These are phyloP conservation scores for Coprinopsis sp. DNA, from an alignment of 768 basidiomycete genomes.

Conservation along the genomic window DNA sequence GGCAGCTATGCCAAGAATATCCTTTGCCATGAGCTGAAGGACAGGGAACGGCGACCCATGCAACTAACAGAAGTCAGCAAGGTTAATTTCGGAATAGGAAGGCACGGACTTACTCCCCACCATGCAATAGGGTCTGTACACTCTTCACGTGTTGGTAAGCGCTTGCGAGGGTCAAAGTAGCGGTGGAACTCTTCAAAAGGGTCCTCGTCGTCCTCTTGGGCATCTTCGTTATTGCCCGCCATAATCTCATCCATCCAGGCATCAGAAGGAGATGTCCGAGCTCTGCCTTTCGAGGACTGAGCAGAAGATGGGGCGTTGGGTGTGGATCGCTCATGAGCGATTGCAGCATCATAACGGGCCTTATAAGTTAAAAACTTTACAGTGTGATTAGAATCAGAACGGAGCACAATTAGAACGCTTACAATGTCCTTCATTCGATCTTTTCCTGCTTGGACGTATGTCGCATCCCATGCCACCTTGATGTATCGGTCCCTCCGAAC, in stretches of 20 bases:
- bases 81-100: background rate
- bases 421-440: background rate
- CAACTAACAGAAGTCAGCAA: background rate
- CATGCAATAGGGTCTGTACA: background rate
- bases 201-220: background rate
- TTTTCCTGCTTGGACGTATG: background rate
- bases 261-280: background rate
- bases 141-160: background rate
- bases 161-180: constrained; percentile 1
- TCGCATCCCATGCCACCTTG: background rate
- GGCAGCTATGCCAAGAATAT: constrained; percentile 6
- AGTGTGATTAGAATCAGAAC: too few species aligned
- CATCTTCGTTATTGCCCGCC: background rate
- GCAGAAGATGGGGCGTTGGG: too few species aligned
- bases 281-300: too few species aligned
- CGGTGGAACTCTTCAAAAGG: background rate
- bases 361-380: too few species aligned
- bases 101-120: background rate
- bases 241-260: background rate
- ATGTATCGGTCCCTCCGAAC: background rate
- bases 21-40: background rate
- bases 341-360: too few species aligned
- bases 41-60: background rate
- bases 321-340: too few species aligned
- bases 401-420: too few species aligned